Conservation (phyloP, 2,329 filamentous ascomycete species). For the Stemphylium vesicarium region DNA sequence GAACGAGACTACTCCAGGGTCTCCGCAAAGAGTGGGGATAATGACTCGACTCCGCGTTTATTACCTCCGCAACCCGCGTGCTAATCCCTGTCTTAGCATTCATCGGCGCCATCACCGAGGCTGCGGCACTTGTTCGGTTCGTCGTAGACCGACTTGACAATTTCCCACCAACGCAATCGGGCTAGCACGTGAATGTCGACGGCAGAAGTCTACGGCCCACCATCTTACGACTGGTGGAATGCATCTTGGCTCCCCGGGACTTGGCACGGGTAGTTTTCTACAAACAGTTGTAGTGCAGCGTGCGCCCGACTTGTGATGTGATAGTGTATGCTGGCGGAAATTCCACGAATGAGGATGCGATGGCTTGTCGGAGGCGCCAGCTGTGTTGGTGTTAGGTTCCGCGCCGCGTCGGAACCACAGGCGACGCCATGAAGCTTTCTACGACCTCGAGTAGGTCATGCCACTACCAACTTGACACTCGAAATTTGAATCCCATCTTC, state of each 20-base stretch:
- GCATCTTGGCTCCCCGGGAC: background rate
- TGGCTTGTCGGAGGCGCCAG: slow-evolving; percentile 2
- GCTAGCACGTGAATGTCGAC: slow-evolving; percentile 3
- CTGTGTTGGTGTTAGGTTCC: slow-evolving; percentile 11
- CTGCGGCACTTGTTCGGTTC: slow-evolving; percentile 17
- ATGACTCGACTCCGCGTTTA: slow-evolving; percentile 18
- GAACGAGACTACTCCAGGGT: slow-evolving; percentile 22
- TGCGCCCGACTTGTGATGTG: background rate
- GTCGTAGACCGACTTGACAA: slow-evolving; percentile 15
- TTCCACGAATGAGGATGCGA: slow-evolving; percentile 10
- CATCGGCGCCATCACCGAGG: slow-evolving; percentile 17
- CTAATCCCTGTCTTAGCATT: slow-evolving; percentile 10
- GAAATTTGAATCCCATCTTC: background rate
- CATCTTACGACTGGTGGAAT: slow-evolving; percentile 14
- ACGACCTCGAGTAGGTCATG: slow-evolving; percentile 14
- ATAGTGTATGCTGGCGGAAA: background rate
- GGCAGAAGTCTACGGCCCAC: background rate
- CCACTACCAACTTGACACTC: slow-evolving; percentile 6
- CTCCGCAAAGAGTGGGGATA: slow-evolving; percentile 25
- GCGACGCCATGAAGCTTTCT: slow-evolving; percentile 16
- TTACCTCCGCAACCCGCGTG: slow-evolving; percentile 18
- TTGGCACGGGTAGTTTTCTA: slow-evolving; percentile 5
- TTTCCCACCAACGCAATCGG: slow-evolving; percentile 2
- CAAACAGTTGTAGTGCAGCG: slow-evolving; percentile 2
- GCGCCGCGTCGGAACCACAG: slow-evolving; percentile 8